Evolutionary conservation across 352 stramenopile genomes (phyloP).

Genomic region (Pythium rishiriense): DNA sequence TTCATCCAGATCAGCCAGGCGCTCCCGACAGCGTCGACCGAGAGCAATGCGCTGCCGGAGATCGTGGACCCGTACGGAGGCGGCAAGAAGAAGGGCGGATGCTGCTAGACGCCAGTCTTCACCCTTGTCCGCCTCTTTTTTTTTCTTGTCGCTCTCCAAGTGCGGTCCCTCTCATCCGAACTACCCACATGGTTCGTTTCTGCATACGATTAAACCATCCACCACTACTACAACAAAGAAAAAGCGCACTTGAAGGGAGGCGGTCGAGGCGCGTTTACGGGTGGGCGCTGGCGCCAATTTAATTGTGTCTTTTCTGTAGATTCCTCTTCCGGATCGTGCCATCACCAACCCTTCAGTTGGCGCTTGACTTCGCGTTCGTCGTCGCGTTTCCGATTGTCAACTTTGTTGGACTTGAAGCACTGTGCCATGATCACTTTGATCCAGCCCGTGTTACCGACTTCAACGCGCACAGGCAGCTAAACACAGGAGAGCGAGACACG

Average conservation of each 20-base stretch:
- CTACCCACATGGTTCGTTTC: background rate
- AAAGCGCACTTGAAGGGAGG: background rate
- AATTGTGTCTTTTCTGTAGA: background rate
- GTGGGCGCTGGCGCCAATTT: no score
- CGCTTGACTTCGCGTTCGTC: conserved; percentile 75
- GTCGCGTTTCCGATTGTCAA: conserved; percentile 76
- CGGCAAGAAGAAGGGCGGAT: conserved; percentile 81
- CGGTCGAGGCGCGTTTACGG: no score
- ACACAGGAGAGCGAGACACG: no score
- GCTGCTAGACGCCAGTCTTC: conserved; percentile 56
- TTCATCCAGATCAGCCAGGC: conserved; percentile 92
- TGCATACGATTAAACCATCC: background rate
- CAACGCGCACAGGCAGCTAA: conserved; percentile 72
- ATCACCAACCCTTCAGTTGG: conserved; percentile 71
- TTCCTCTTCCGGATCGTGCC: background rate
- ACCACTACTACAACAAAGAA: background rate
- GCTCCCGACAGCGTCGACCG: conserved; percentile 62
- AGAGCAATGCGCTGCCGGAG: conserved; percentile 83
- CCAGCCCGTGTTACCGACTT: conserved; percentile 78
- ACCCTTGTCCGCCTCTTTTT: background rate
- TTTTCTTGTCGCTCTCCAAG: conserved; percentile 1
- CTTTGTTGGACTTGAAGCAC: conserved; percentile 62
- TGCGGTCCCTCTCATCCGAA: background rate
- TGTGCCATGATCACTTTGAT: conserved; percentile 83
- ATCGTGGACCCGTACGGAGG: conserved; percentile 85